A percentile compares a stretch with the other conserved stretches of the same genome.
Evolutionary conservation across 2,329 filamentous ascomycete species (phyloP).

Genomic region (Phaeosphaeria sp.): DNA sequence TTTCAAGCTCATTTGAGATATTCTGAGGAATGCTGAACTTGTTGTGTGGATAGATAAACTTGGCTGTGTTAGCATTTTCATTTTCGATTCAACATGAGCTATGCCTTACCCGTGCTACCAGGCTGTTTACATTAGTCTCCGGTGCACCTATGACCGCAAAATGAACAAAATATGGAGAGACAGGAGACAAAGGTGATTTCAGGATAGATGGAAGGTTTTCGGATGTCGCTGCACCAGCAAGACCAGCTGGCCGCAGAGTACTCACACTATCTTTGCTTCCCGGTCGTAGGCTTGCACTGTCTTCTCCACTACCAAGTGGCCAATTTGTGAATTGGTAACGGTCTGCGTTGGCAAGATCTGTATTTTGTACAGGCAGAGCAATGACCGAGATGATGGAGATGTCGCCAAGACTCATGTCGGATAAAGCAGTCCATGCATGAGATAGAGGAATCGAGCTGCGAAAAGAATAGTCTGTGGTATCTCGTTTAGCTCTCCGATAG

Average conservation of each 20-base stretch:
- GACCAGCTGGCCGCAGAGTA: not conserved
- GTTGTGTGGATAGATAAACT: no score
- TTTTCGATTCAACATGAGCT: no score
- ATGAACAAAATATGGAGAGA: not conserved
- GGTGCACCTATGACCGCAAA: not conserved
- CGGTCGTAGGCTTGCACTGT: not conserved
- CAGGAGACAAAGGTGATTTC: not conserved
- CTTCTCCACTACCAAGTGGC: not conserved
- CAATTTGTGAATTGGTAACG: conserved; percentile 5
- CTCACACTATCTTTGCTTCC: not conserved
- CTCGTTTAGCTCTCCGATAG: conserved; percentile 10
- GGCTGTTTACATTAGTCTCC: not conserved
- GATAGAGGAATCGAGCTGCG: conserved; percentile 9
- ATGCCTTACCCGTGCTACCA: not conserved
- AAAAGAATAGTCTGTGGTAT: conserved; percentile 4
- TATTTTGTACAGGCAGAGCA: conserved; percentile 7
- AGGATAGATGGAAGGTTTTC: not conserved
- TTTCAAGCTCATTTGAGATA: no score
- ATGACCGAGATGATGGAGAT: conserved; percentile 17
- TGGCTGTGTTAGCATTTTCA: no score
- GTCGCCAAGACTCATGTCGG: conserved; percentile 16
- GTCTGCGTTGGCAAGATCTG: conserved; percentile 10
- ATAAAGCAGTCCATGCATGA: conserved; percentile 16
- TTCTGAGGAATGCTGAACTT: no score
- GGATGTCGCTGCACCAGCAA: not conserved